Percentiles rank a stretch among this genome's conserved stretches.
phyloP scores from a whole-genome alignment of 345 rosid species.

The Eucalyptus regnans region DNA sequence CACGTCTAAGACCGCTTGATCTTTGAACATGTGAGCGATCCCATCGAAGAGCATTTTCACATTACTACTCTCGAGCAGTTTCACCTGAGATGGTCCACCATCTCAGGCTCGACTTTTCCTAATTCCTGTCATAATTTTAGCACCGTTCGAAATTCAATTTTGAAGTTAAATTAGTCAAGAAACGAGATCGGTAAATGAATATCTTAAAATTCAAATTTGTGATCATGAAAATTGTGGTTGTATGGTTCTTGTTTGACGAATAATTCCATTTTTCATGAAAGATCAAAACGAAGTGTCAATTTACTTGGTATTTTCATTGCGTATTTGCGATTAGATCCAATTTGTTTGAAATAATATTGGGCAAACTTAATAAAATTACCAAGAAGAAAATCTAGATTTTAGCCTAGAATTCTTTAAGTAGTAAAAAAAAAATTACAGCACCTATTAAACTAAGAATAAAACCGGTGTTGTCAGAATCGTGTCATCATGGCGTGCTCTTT shows the following conservation, averaged over 20 bases:
- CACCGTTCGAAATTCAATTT: background rate
- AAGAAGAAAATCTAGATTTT: background rate
- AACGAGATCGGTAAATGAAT: rapidly evolving
- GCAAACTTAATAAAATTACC: background rate
- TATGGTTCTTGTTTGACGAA: background rate
- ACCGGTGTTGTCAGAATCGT: background rate
- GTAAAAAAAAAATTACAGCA: background rate
- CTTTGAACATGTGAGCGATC: background rate
- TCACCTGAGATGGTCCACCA: background rate
- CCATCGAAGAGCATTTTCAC: background rate
- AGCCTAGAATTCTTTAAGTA: background rate
- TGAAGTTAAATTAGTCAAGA: background rate
- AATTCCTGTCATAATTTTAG: background rate
- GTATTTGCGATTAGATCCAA: background rate
- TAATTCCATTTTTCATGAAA: background rate
- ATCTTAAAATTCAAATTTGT: background rate
- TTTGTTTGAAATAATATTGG: background rate
- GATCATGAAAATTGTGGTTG: background rate
- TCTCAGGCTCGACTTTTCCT: background rate
- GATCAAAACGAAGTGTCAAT: background rate
- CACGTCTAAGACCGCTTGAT: background rate
- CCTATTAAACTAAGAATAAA: too few relatives aligned
- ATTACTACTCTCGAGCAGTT: background rate
- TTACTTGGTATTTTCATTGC: background rate
- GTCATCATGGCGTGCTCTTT: background rate